Base-by-base conservation (phyloP, 495 filamentous ascomycete genomes). In the Xylaria telfairii region DNA sequence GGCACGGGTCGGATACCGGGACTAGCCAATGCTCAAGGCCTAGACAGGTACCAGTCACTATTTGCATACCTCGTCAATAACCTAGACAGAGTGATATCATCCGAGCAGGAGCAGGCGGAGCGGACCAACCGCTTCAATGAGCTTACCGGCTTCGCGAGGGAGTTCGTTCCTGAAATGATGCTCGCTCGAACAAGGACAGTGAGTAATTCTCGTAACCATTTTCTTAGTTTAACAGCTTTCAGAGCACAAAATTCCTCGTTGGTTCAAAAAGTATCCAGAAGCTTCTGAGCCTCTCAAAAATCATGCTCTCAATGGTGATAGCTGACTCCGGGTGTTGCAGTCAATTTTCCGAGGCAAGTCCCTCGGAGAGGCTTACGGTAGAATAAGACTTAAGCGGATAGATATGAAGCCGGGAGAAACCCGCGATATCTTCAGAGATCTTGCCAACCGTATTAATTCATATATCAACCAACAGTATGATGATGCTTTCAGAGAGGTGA, bases 361-460 rank as follows among this genome's bases (percentile, higher is more conserved):
- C 4, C 9, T 62, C 4, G 59, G 30, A 3, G 1, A 17, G 0
- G 10, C 2, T 1, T 59, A 59, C 12, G 30, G 13, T 28, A 8
- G 2, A 17, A 42, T 62, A 26, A 24, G 37, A 12, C 3, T 19
- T 6, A 59, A 59, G n/a, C 9, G 0, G 1, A 3, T 62, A 3
- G 37, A 62, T 15, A 62, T 62, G 59, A 0, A 7, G 0, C 8
- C 19, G 4, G 59, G 37, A 15, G n/a, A 28, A 28, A 62, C 37
- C 10, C 21, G 4, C 3, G 5, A 15, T 0, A 17, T 3, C 7
- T 62, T 42, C 13, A 7, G 4, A 26, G 0, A 9, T 0, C n/a
- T 62, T 19, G 12, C 10, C 17, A 8, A 1, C 7, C 12, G n/a
- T 0, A 4, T 62, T 28, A 13, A 17, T 4, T 15, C 59, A 28